These are phyloP conservation scores for Curvularia sp. DNA, from an alignment of 2,329 filamentous ascomycete species.

Conservation along the genomic window DNA sequence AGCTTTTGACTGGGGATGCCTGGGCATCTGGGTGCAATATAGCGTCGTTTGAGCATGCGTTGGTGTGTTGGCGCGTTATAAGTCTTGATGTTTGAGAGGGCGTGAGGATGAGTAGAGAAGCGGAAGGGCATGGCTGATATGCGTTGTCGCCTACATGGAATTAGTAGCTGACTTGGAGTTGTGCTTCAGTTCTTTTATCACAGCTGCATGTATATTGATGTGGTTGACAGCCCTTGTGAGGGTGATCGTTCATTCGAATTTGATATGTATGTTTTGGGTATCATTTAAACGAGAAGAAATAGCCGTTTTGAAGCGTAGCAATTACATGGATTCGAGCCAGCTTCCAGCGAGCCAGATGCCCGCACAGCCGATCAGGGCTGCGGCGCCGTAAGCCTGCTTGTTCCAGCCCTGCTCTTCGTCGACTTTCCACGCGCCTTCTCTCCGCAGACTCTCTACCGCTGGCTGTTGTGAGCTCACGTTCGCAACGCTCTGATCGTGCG, in stretches of 20 bases:
- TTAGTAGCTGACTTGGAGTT: too few relatives aligned
- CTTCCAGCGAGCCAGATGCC: conserved; percentile 52
- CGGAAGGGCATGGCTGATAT: too few relatives aligned
- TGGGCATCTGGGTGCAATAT: too few relatives aligned
- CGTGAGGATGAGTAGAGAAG: too few relatives aligned
- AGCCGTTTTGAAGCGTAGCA: not conserved
- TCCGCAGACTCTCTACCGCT: conserved; percentile 26
- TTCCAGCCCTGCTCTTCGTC: conserved; percentile 48
- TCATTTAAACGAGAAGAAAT: conserved; percentile 6
- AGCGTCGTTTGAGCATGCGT: too few relatives aligned
- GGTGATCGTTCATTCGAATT: not conserved
- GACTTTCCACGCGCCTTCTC: conserved; percentile 46
- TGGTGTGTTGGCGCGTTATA: too few relatives aligned
- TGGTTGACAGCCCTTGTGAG: too few relatives aligned
- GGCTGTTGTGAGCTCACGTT: conserved; percentile 29
- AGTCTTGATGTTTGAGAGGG: too few relatives aligned
- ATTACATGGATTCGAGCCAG: conserved; percentile 45
- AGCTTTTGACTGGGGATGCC: too few relatives aligned
- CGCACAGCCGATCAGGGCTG: conserved; percentile 49
- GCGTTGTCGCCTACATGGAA: too few relatives aligned
- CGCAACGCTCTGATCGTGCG: conserved; percentile 43
- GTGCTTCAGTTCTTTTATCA: too few relatives aligned
- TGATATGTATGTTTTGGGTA: conserved; percentile 5
- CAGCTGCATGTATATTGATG: too few relatives aligned
- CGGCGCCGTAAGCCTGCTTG: conserved; percentile 51